Percentiles rank a stretch among this genome's conserved stretches.
Conservation (phyloP, 2,329 filamentous ascomycete genomes). For the Aspergillus pseudotamarii region DNA sequence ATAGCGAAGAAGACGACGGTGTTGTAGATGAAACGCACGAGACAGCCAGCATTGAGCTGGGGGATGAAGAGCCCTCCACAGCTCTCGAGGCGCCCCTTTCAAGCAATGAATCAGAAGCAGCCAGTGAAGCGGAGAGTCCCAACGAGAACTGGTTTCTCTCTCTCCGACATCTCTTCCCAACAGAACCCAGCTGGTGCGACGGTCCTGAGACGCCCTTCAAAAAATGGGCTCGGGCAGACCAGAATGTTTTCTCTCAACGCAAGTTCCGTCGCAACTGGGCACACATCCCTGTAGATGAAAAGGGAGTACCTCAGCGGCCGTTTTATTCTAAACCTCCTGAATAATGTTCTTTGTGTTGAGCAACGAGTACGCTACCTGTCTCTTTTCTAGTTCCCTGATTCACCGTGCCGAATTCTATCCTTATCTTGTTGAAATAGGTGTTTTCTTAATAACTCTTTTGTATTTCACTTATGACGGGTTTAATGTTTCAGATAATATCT, state of each 20-base stretch:
- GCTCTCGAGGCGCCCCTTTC: neutral
- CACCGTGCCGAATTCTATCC: neutral
- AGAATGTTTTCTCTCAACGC: constrained; percentile 34
- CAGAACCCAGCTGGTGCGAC: constrained; percentile 33
- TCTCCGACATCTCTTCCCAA: constrained; percentile 27
- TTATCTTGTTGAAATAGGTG: neutral
- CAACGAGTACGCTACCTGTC: neutral
- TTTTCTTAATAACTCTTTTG: neutral
- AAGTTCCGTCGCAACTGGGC: constrained; percentile 28
- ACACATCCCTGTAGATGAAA: constrained; percentile 33
- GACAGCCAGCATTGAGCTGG: constrained; percentile 42
- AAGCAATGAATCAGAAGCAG: constrained; percentile 1
- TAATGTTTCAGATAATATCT: neutral
- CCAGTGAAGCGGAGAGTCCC: constrained; percentile 10
- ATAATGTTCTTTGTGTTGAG: neutral
- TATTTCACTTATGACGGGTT: neutral
- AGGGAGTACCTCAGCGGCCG: constrained; percentile 35
- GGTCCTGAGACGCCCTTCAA: constrained; percentile 43
- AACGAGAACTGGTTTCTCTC: constrained; percentile 37
- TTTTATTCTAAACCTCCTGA: neutral
- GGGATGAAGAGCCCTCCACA: constrained; percentile 27
- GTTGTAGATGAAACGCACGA: constrained; percentile 29
- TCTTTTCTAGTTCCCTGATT: neutral
- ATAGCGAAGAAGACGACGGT: constrained; percentile 14
- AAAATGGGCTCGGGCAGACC: constrained; percentile 37